These are phyloP conservation scores for Tephrocybe rancida DNA, from an alignment of 768 basidiomycete genomes.

Conservation along the genomic window DNA sequence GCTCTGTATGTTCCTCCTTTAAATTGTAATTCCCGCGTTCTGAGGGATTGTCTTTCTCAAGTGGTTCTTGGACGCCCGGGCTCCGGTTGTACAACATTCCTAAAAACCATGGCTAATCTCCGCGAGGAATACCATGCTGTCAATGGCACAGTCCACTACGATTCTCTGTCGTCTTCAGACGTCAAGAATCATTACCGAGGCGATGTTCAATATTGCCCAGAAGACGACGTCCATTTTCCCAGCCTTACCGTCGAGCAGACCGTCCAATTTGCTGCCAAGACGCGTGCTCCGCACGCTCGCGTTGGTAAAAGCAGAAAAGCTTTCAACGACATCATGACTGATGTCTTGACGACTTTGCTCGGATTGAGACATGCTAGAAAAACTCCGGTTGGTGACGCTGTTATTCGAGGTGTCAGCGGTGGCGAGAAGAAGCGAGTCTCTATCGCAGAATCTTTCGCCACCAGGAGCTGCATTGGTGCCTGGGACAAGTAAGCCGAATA, in stretches of 20 bases:
- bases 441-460: constrained; percentile 66
- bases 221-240: constrained; percentile 86
- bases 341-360: constrained; percentile 66
- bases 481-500: constrained; percentile 23
- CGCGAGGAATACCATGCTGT: constrained; percentile 68
- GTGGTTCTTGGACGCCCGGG: constrained; percentile 88
- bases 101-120: constrained; percentile 81
- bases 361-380: constrained; percentile 75
- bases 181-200: constrained; percentile 70
- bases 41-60: constrained; percentile 22
- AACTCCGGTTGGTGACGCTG: constrained; percentile 68
- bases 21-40: not conserved
- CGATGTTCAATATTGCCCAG: constrained; percentile 79
- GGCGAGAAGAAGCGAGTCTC: constrained; percentile 61
- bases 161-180: constrained; percentile 67
- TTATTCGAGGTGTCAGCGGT: constrained; percentile 56
- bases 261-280: constrained; percentile 65
- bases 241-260: constrained; percentile 81
- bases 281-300: constrained; percentile 64
- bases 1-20: constrained; percentile 55
- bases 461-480: constrained; percentile 54
- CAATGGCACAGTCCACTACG: constrained; percentile 76
- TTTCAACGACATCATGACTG: constrained; percentile 46
- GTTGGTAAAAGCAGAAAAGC: constrained; percentile 42
- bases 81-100: constrained; percentile 84